Evolutionary conservation across 2,329 filamentous ascomycete genomes (phyloP).

Genomic region (Harringtonia lauricola): DNA sequence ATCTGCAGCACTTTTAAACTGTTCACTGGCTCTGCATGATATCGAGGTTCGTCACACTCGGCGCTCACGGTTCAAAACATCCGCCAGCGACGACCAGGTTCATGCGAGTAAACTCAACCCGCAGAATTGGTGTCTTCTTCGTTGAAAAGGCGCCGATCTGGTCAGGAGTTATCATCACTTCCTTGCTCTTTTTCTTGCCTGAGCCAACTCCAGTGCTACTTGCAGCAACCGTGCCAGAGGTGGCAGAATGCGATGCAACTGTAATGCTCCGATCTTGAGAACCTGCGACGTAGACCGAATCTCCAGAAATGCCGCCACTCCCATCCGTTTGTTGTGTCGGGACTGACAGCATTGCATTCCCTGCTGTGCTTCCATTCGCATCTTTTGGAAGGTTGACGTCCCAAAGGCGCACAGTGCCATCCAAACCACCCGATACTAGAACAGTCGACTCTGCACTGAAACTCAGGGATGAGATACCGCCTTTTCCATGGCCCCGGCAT

Average conservation of each 20-base stretch:
- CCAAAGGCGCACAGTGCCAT: conserved; percentile 90
- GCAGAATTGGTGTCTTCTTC: conserved; percentile 91
- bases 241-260: conserved; percentile 29
- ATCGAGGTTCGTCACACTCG: too few relatives aligned
- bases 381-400: conserved; percentile 69
- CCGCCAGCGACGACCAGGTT: conserved; percentile 85
- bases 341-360: background rate
- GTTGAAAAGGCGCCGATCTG: conserved; percentile 93
- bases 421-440: conserved; percentile 80
- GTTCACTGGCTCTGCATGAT: too few relatives aligned
- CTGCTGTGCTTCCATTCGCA: conserved; percentile 25
- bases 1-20: too few relatives aligned
- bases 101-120: conserved; percentile 89
- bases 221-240: conserved; percentile 20
- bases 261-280: conserved; percentile 24
- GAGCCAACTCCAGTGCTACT: conserved; percentile 18
- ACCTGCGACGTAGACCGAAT: conserved; percentile 28
- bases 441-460: conserved; percentile 91
- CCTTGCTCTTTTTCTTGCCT: conserved; percentile 72
- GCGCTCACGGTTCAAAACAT: conserved; percentile 52
- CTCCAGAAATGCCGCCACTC: conserved; percentile 22
- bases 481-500: conserved; percentile 86
- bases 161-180: conserved; percentile 80
- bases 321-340: conserved; percentile 14
- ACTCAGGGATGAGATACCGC: conserved; percentile 84